Percentiles rank a stretch among this genome's conserved stretches.
Evolutionary conservation across 805 yeast genomes (phyloP).

Genomic region (Pichia eremophila): DNA sequence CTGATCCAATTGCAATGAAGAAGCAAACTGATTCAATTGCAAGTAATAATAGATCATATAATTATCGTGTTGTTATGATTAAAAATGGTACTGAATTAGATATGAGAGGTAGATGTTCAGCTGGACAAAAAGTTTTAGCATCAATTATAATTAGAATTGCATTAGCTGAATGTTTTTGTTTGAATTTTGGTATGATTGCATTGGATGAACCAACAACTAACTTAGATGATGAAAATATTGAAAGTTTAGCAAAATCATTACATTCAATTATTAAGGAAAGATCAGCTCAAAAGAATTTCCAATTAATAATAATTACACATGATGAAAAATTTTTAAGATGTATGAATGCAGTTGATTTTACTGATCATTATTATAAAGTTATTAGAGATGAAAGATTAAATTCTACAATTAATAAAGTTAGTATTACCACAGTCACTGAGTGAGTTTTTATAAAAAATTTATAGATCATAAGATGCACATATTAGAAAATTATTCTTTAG

Average conservation of each 20-base stretch:
- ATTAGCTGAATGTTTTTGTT: slow-evolving; percentile 90
- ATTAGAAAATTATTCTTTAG: too few relatives aligned
- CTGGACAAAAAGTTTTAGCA: slow-evolving; percentile 94
- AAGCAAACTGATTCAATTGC: slow-evolving; percentile 24
- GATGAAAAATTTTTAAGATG: slow-evolving; percentile 83
- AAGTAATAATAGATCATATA: slow-evolving; percentile 54
- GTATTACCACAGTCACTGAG: slow-evolving; percentile 17
- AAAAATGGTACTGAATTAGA: slow-evolving; percentile 88
- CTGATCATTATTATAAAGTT: slow-evolving; percentile 80
- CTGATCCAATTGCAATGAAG: slow-evolving; percentile 53
- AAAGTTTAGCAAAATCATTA: slow-evolving; percentile 75
- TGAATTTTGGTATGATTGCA: slow-evolving; percentile 91
- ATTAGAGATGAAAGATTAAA: slow-evolving; percentile 73
- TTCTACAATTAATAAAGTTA: slow-evolving; percentile 48
- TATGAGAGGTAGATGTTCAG: slow-evolving; percentile 97
- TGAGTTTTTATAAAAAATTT: neutral
- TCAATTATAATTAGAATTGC: slow-evolving; percentile 87
- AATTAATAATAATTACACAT: slow-evolving; percentile 90
- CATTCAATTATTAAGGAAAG: slow-evolving; percentile 67
- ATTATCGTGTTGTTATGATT: slow-evolving; percentile 90
- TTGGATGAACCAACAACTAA: slow-evolving; percentile 98
- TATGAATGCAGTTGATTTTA: slow-evolving; percentile 77
- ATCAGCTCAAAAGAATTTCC: slow-evolving; percentile 76
- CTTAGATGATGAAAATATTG: slow-evolving; percentile 81
- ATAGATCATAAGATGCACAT: too few relatives aligned